Conservation (phyloP, 2,329 filamentous ascomycete species). For the Diaporthe destruens region DNA sequence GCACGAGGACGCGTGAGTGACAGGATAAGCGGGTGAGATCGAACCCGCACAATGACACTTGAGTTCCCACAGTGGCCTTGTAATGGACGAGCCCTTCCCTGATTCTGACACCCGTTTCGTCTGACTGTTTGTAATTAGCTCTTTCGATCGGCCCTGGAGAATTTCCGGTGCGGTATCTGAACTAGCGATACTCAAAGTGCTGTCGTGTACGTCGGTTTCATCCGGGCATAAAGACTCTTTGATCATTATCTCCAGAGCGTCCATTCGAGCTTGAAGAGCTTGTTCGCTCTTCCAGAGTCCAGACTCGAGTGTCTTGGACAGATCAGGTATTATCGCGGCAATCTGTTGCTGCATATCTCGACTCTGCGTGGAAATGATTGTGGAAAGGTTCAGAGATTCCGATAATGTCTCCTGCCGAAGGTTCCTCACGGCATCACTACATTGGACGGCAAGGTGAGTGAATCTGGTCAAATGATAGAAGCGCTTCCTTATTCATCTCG, state of each 20-base stretch:
- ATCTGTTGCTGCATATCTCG: not conserved
- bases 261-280: not conserved
- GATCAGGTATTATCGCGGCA: not conserved
- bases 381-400: not conserved
- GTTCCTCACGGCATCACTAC: not conserved
- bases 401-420: not conserved
- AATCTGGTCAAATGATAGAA: too few species aligned
- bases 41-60: not conserved
- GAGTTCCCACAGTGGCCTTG: not conserved
- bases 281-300: not conserved
- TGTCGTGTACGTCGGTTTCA: not conserved
- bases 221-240: not conserved
- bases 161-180: too few species aligned
- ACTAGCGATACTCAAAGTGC: too few species aligned
- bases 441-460: not conserved
- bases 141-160: too few species aligned
- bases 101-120: too few species aligned
- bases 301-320: not conserved
- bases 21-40: not conserved
- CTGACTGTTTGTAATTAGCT: too few species aligned
- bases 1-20: constrained; percentile 15
- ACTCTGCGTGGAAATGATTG: not conserved
- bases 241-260: not conserved
- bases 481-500: too few species aligned
- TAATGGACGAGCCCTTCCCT: not conserved